Evolutionary conservation across 768 basidiomycete genomes (phyloP), one percentile per base, ranked within the genome.

Genomic region (Tulasnella sp.): DNA sequence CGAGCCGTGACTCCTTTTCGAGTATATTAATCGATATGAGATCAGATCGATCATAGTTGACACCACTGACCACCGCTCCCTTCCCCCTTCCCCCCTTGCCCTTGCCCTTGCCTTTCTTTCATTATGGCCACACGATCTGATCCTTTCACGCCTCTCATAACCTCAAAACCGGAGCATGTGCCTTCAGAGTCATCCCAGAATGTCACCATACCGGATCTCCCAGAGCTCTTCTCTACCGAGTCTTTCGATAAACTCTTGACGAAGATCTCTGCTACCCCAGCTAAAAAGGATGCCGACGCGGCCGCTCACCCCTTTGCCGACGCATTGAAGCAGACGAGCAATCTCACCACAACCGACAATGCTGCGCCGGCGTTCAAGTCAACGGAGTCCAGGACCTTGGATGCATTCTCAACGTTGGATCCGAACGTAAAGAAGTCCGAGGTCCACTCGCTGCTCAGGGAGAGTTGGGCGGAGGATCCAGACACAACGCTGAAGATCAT

Each of bases 241-340:
- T 84, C 79, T 63, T 76, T 84, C 53, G 76, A 84, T 67, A 65
- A 73, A 43, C 76, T 85, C 21, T 63, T 84, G n/a, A 81, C 82
- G 13, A 23, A 54, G 27, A 21, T 42, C 13, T 15, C 45, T 4
- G 17, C 56, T 29, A 50, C 62, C 2, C 56, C 47, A 13, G 32
- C 54, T 3, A 38, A 24, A 43, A 23, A 47, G 19, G 21, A 41
- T 19, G 49, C 15, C n/a, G 24, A 53, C 32, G 47, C 61, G 9
- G 9, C 30, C n/a, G 42, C 21, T 1, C 29, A 55, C 67, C 66
- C 77, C 0, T 78, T 85, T 73, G 82, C 85, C 69, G 75, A 77
- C 9, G 81, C 80, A 0, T 72, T 85, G 27, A 70, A 69, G 59
- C 65, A 69, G 0, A 74, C 69, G 5, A 62, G 74, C 1, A 71